Evolutionary conservation across 2,329 filamentous ascomycete species (phyloP), one percentile per base, ranked within the genome.

Genomic region (Botrytis sinoallii): DNA sequence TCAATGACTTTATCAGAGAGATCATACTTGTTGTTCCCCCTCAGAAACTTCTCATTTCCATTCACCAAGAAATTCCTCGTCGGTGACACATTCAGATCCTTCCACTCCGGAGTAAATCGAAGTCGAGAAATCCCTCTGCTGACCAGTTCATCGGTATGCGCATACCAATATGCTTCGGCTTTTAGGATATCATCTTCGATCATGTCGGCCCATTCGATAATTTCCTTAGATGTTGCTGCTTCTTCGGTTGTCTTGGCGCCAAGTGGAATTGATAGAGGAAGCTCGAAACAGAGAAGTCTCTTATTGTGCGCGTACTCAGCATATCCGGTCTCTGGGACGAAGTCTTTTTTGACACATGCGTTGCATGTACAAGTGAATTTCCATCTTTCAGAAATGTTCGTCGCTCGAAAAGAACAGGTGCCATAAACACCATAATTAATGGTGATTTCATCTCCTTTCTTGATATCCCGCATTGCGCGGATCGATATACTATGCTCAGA

Each of bases 321-420:
- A 4, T 16, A 57, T 4, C n/a, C 52, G 6, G n/a, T 57, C 8
- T 29, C 52, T 8, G 14, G 52, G 0, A 57, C n/a, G 6, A 8
- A 57, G 8, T 57, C 0, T 4, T 18, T 9, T 6, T 57, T 57
- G 2, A 32, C 4, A 20, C n/a, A 57, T 29, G 55, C 16, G 2
- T 32, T 57, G 3, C 55, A 57, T 7, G n/a, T 57, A 32, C n/a
- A 57, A 4, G 2, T 9, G 3, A 57, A 57, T 4, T 20, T 57
- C 55, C 55, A 57, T 32, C 14, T 57, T 9, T 32, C 29, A 0
- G 55, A 0, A 2, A 57, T 57, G 20, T 57, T 57, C 0, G 6
- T 1, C 0, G 2, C 3, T 4, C n/a, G 14, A 20, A 57, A 57
- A 2, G n/a, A 10, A 3, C 7, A 16, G 0, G 55, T 1, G 0